Percentiles rank a stretch among this genome's conserved stretches.
Evolutionary conservation across 1,284 basidiomycete genomes (phyloP).

Genomic region (Leccinum fallax): DNA sequence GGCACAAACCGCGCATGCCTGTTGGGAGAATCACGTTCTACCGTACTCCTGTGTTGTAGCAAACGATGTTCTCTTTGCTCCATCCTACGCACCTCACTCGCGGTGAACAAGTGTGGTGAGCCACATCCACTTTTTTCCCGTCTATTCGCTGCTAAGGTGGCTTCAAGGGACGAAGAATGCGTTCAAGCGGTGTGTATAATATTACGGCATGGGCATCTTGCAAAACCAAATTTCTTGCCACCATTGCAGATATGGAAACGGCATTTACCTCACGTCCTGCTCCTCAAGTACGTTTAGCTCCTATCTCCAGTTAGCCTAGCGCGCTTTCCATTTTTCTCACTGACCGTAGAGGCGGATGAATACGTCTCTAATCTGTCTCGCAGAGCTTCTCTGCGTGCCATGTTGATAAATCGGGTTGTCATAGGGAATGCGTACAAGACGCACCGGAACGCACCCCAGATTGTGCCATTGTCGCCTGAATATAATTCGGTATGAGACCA

Average conservation of each 20-base stretch:
- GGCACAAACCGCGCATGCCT: constrained; percentile 22
- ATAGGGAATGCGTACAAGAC: constrained; percentile 52
- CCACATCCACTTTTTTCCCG: background rate
- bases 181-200: constrained; percentile 18
- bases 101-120: constrained; percentile 18
- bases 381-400: constrained; percentile 42
- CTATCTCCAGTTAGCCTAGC: background rate
- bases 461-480: constrained; percentile 7
- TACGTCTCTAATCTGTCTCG: constrained; percentile 45
- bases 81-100: constrained; percentile 19
- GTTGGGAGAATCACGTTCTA: constrained; percentile 18
- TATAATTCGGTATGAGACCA: constrained; percentile 17
- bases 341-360: constrained; percentile 54
- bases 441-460: constrained; percentile 43
- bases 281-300: constrained; percentile 17
- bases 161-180: constrained; percentile 19
- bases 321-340: constrained; percentile 3
- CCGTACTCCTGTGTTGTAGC: constrained; percentile 11
- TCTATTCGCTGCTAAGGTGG: constrained; percentile 1
- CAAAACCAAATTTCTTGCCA: background rate
- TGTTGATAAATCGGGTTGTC: constrained; percentile 57
- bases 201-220: background rate
- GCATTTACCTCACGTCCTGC: constrained; percentile 20
- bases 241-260: constrained; percentile 15
- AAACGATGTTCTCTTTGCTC: constrained; percentile 20